phyloP scores from a whole-genome alignment of 2,329 filamentous ascomycete genomes.

The Coniochaeta sp. region DNA sequence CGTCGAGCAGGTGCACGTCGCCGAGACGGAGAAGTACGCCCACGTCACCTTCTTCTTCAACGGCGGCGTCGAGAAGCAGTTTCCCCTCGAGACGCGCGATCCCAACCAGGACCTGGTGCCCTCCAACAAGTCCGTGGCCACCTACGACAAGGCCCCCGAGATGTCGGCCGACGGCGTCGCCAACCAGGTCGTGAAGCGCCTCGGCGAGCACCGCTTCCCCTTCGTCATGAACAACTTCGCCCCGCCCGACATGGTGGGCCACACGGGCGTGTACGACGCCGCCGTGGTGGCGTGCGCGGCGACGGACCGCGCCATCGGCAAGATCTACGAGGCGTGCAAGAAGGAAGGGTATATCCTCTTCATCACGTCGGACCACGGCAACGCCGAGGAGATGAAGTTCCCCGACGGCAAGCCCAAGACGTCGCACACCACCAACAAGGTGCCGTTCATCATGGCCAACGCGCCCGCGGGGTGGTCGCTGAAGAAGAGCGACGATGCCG shows the following conservation, averaged over 20 bases:
- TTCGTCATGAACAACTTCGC: conserved; percentile 99
- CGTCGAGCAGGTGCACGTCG: conserved; percentile 89
- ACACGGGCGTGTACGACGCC: conserved; percentile 95
- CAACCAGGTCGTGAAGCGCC: conserved; percentile 80
- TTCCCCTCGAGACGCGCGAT: conserved; percentile 84
- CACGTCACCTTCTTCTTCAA: conserved; percentile 99
- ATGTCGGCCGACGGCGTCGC: conserved; percentile 93
- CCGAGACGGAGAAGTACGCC: conserved; percentile 98
- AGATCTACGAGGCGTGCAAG: conserved; percentile 90
- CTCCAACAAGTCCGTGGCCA: conserved; percentile 83
- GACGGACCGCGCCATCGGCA: conserved; percentile 89
- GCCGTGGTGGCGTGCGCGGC: conserved; percentile 75
- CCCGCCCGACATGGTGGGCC: conserved; percentile 97
- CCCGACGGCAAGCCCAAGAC: conserved; percentile 95
- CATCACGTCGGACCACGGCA: conserved; percentile 94
- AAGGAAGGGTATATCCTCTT: conserved; percentile 89
- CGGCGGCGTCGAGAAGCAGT: conserved; percentile 94
- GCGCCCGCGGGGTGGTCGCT: conserved; percentile 84
- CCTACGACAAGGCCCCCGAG: conserved; percentile 89
- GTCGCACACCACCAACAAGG: conserved; percentile 95
- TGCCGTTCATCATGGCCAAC: conserved; percentile 97
- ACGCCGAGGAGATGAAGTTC: conserved; percentile 99
- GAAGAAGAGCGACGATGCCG: conserved; percentile 69
- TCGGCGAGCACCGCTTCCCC: conserved; percentile 78
- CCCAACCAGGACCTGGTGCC: conserved; percentile 71